Evolutionary conservation across 2,329 filamentous ascomycete species (phyloP), one percentile per base, ranked within the genome.

Genomic region (Blastomyces silverae): DNA sequence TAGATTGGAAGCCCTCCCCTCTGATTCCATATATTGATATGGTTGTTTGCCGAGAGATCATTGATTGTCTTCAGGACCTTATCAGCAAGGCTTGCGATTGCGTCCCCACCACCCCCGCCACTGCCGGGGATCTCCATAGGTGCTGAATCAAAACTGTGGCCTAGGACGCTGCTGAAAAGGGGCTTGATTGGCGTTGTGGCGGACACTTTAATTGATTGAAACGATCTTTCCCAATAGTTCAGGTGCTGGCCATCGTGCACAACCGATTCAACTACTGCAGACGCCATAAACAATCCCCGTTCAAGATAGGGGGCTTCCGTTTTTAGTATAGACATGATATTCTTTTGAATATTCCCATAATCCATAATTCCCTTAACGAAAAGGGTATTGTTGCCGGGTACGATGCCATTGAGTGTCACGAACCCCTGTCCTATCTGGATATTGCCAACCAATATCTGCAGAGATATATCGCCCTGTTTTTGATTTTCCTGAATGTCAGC

Each of bases 301-400:
- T 31, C 39, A 15, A 63, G 50, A 7, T 56, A 63, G 20, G 61
- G 50, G 15, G 25, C 7, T 37, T 63, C 61, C 22, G 50, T 56
- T 44, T 56, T 46, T 13, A 63, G 6, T 28, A 63, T 56, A 22
- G 44, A 2, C 2, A 37, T 56, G 37, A 63, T 63, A 55, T 63
- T 55, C 22, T 44, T 37, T 55, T 63, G 48, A 15, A 63, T 44
- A 31, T 42, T 55, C 25, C 48, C 28, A 37, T 22, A 48, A 28
- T 64, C 46, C 5, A 65, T n/a, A 20, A 59, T 65, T 57, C 44
- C 61, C 25, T 64, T 50, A 39, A 65, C 62, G 39, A 64, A 46
- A 37, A 65, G 48, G 15, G 61, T 64, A 48, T 65, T 65, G 61
- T 62, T 56, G 25, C 62, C 64, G 15, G 64, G 62, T 17, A 62